phyloP scores from a whole-genome alignment of 345 rosid genomes.

The Psidium guajava region DNA sequence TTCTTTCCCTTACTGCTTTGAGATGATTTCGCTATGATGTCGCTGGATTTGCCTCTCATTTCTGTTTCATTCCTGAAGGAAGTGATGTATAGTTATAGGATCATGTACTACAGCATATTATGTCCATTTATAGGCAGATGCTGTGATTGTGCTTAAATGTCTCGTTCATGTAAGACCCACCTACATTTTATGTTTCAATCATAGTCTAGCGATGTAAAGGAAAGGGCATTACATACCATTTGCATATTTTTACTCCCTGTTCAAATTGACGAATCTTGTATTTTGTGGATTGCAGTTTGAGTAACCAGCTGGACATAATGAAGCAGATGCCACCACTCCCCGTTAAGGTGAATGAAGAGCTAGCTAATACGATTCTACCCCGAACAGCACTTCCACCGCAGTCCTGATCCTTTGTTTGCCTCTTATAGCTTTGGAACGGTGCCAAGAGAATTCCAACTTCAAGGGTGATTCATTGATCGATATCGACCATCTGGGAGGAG shows the following conservation, averaged over 20 bases:
- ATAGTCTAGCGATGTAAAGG: not conserved
- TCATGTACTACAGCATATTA: not conserved
- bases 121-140: not conserved
- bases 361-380: conserved; percentile 31
- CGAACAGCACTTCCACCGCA: conserved; percentile 10
- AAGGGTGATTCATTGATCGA: not conserved
- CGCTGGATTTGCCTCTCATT: not conserved
- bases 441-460: not conserved
- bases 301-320: conserved; percentile 47
- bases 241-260: not conserved
- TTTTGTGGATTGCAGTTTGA: conserved; percentile 30
- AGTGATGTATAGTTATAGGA: not conserved
- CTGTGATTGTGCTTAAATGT: not conserved
- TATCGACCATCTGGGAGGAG: not conserved
- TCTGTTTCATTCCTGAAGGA: not conserved
- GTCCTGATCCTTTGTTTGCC: conserved; percentile 11
- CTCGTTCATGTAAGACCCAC: not conserved
- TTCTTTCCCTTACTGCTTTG: not conserved
- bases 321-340: conserved; percentile 70
- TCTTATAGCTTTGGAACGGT: not conserved
- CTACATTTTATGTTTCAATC: not conserved
- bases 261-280: not conserved
- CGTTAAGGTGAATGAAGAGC: conserved; percentile 39
- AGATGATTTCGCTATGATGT: not conserved
- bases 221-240: not conserved